phyloP scores from a whole-genome alignment of 2,329 filamentous ascomycete species.

The Hypomyces perniciosus region DNA sequence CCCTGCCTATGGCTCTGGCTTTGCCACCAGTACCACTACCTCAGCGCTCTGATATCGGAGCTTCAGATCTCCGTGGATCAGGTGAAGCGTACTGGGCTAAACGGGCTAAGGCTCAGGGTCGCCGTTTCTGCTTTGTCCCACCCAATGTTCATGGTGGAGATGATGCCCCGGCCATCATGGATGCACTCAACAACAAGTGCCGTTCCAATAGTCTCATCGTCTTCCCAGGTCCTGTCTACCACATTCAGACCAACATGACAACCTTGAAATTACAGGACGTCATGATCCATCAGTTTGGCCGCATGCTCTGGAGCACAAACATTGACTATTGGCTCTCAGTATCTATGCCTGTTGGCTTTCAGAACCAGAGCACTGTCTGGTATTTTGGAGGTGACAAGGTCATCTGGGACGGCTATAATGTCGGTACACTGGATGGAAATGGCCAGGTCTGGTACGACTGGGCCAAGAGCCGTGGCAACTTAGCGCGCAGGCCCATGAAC shows the following conservation, averaged over 20 bases:
- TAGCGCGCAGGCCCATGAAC: constrained; percentile 46
- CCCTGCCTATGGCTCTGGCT: constrained; percentile 2
- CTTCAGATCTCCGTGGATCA: neutral
- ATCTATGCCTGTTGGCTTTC: constrained; percentile 46
- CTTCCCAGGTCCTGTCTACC: constrained; percentile 28
- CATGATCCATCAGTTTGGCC: constrained; percentile 38
- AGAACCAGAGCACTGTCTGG: constrained; percentile 51
- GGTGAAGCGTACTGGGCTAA: constrained; percentile 6
- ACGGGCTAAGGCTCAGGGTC: constrained; percentile 16
- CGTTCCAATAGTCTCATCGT: constrained; percentile 25
- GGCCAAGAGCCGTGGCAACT: constrained; percentile 37
- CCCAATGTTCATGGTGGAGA: constrained; percentile 23
- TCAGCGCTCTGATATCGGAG: neutral
- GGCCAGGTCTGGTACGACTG: constrained; percentile 55
- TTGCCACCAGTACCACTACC: neutral
- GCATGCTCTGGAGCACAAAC: constrained; percentile 36
- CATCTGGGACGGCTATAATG: constrained; percentile 41
- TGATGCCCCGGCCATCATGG: constrained; percentile 26
- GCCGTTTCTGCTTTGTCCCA: constrained; percentile 24
- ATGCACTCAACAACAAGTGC: constrained; percentile 27
- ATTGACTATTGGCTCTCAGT: constrained; percentile 47
- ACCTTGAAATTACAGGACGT: constrained; percentile 28
- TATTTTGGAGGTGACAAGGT: constrained; percentile 49
- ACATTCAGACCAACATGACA: constrained; percentile 31
- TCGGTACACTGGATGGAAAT: constrained; percentile 52